These are phyloP conservation scores for Argentina anserina DNA, from an alignment of 306 rosid genomes.

Conservation along the genomic window DNA sequence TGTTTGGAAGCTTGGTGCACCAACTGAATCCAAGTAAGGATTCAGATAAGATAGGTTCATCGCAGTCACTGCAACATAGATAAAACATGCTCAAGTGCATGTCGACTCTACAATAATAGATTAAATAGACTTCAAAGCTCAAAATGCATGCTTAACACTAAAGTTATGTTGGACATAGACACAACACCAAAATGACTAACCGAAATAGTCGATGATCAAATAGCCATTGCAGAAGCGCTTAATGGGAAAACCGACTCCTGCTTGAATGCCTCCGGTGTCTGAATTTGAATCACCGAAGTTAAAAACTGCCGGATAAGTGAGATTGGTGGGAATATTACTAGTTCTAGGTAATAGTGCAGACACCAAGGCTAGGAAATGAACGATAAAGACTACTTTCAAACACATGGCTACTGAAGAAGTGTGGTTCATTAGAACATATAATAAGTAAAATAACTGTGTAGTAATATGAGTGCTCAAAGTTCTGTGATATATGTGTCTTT, in stretches of 20 bases:
- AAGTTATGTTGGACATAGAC: not conserved
- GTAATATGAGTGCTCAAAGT: not conserved
- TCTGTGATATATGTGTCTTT: not conserved
- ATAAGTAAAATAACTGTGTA: not conserved
- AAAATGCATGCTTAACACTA: not conserved
- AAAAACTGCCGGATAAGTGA: conserved; percentile 31
- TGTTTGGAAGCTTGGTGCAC: conserved; percentile 35
- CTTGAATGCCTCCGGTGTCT: conserved; percentile 36
- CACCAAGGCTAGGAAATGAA: conserved; percentile 13
- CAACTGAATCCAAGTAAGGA: conserved; percentile 43
- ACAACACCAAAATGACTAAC: conserved; percentile 13
- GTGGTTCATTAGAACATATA: not conserved
- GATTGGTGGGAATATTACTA: conserved; percentile 6
- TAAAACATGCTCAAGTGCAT: not conserved
- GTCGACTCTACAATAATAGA: not conserved
- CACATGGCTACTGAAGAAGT: conserved; percentile 11
- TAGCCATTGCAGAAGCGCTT: conserved; percentile 41
- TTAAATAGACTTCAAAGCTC: not conserved
- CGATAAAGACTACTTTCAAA: not conserved
- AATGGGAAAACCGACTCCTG: conserved; percentile 29
- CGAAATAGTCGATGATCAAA: conserved; percentile 37
- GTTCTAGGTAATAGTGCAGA: conserved; percentile 10
- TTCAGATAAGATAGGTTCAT: conserved; percentile 29
- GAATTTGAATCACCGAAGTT: conserved; percentile 47
- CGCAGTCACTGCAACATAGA: conserved; percentile 26